Base-by-base conservation (phyloP, 805 yeast genomes). In the Danielia reshetovae region DNA sequence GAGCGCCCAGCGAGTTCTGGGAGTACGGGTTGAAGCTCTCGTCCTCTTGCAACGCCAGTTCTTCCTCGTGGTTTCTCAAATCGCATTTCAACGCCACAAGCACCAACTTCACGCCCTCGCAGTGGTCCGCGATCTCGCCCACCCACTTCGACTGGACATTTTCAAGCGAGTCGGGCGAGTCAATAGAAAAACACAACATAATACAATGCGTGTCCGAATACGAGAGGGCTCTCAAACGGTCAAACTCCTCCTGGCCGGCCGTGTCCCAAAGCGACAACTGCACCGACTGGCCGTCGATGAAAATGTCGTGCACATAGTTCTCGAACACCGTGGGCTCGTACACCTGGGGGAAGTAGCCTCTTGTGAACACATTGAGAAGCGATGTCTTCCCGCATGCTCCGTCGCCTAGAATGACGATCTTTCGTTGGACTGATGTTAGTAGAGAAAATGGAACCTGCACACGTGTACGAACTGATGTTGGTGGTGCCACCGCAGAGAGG, bases 331-430 rank as follows among this genome's bases (percentile, higher is more conserved):
- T 90, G 17, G 98, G 98, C 56, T 89, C 98, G 60, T 90, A 90
- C 14, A 90, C 97, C 57, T 93, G 96, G 7, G 97, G 97, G 67
- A 90, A 90, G 61, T 90, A 93, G 2, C 98, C 98, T 49, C 96
- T 72, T 5, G 98, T 93, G 66, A 90, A 93, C 44, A 93, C 96
- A 57, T 90, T 93, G 54, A 90, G 70, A 35, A 93, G 70, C 8
- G 97, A 89, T 2, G 98, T 90, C 60, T 90, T 90, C 62, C 98
- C 98, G 68, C 97, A 90, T 15, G 97, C 97, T 77, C 97, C 97
- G 64, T 90, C 97, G 32, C 97, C 97, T 18, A 90, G 70, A 42
- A 89, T 89, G 51, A 89, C 97, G 35, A 89, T 87, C 59, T 89
- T 89, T 50, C 96, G 82, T 62, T 86, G 88, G 43, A 87, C 86